Evolutionary conservation across 2,329 filamentous ascomycete genomes (phyloP), one percentile per base, ranked within the genome.

Genomic region (Tolypocladium ophioglossoides): DNA sequence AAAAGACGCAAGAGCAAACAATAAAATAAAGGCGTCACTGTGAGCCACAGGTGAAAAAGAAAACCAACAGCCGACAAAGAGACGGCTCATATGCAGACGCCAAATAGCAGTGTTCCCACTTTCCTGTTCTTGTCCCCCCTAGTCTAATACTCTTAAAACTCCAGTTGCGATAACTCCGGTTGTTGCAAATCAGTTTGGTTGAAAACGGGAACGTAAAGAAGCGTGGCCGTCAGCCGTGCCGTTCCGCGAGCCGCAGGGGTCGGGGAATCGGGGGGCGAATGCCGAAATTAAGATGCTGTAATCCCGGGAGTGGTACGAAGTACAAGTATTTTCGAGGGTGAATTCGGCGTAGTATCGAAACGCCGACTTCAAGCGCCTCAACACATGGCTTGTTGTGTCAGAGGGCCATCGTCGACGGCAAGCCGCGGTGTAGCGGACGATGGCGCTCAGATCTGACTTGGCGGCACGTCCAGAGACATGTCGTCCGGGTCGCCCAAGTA

Each of bases 401-500:
- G 8, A 6, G 16, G 41, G 8, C 8, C 14, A 5, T 18, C 9
- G 9, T 30, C 8, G 16, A 30, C 35, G 35, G 14, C 41, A n/a
- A n/a, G 41, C 10, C 27, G 10, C 30, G 46, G 55, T 51, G 49
- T 32, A 38, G 22, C 37, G 34, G 24, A 52, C 20, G 51, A 14
- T 44, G 18, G 12, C 20, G 35, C 34, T 61, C 50, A 65, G 27
- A 63, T 60, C 50, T 62, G 59, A 20, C 56, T 59, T 8, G 57
- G 34, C 18, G 55, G 53, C 49, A 56, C 59, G 41, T 72, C 70
- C 53, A 69, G 56, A 32, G 61, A 57, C 64, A 69, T 67, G 50
- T 66, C 67, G 52, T 74, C 69, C 34, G 63, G 56, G 32, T 74
- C 75, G 30, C 68, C 69, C 16, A 72, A 59, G 66, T 96, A 96